A percentile compares a stretch with the other conserved stretches of the same genome.
phyloP scores from a whole-genome alignment of 768 basidiomycete genomes.

The Suillus clintonianus region DNA sequence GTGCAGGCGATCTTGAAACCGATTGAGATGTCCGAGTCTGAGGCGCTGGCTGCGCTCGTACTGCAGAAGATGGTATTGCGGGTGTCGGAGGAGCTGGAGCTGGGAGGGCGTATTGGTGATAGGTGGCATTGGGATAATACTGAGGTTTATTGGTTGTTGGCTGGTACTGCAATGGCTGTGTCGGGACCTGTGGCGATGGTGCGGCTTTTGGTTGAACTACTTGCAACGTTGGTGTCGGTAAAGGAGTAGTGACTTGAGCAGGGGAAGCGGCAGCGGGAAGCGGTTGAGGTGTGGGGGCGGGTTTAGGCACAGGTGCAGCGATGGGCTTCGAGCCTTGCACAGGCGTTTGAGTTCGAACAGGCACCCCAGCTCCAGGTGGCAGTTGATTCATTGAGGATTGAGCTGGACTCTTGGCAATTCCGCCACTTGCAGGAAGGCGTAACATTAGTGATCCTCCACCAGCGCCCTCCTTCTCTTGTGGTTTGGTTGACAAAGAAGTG shows the following conservation, averaged over 20 bases:
- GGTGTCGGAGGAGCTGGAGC: slow-evolving; percentile 20
- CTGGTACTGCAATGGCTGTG: slow-evolving; percentile 35
- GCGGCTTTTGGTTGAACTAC: slow-evolving; percentile 8
- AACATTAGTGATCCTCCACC: slow-evolving; percentile 20
- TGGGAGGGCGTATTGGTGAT: slow-evolving; percentile 36
- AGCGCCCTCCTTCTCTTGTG: slow-evolving; percentile 11
- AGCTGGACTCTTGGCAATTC: slow-evolving; percentile 20
- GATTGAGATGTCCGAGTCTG: slow-evolving; percentile 27
- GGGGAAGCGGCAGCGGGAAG: slow-evolving; percentile 17
- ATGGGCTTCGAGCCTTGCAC: slow-evolving; percentile 24
- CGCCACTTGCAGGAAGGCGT: slow-evolving; percentile 21
- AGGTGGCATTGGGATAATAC: slow-evolving; percentile 56
- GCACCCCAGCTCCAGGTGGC: slow-evolving; percentile 9
- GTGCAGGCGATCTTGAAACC: slow-evolving; percentile 32
- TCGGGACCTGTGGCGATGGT: slow-evolving; percentile 34
- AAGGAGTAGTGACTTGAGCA: slow-evolving; percentile 20
- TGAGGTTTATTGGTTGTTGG: slow-evolving; percentile 25
- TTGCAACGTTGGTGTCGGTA: slow-evolving; percentile 14
- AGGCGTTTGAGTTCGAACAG: slow-evolving; percentile 17
- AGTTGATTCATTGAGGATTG: slow-evolving; percentile 25
- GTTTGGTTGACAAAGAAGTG: slow-evolving; percentile 11
- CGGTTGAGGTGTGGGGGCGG: slow-evolving; percentile 25
- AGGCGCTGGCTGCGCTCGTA: slow-evolving; percentile 3
- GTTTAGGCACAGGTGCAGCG: slow-evolving; percentile 14
- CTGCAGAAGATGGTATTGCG: slow-evolving; percentile 11